Base-by-base conservation (phyloP, 805 yeast species). In the Candida gorgasii region DNA sequence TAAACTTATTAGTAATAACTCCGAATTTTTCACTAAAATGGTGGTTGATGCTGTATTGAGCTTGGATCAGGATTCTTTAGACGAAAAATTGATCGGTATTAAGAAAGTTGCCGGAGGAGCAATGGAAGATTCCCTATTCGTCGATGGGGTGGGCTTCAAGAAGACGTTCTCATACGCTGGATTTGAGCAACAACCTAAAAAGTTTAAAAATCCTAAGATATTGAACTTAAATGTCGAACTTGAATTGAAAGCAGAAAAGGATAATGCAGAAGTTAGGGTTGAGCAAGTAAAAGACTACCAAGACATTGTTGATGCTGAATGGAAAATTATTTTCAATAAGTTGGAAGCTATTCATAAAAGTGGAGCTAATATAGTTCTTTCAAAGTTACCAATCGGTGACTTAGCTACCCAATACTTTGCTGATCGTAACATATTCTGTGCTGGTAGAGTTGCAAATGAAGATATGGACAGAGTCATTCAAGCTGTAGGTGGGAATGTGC, bases 351-450 rank as follows among this genome's bases (percentile, higher is more conserved):
- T 93, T 51, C 84, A 80, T 54, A 76, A 74, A 18, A 76, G 95
- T 3, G 98, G 98, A 18, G 97, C 97, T 24, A 83, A 88, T 59
- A 88, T 93, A 43, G 96, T 93, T 31, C 78, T 93, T 47, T 90
- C 97, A 13, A 89, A 89, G 62, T 75, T 93, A 55, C 99, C 99
- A 43, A 93, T 93, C 60, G 99, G 99, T 50, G 99, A 93, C 67
- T 76, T 93, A 62, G 99, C 99, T n/a, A 93, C 99, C 7, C 99
- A 93, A 69, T 93, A 77, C 67, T 93, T 93, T 65, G 99, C 99
- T 26, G 99, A 93, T 65, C 78, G 98, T 62, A 80, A 86, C 60
- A 85, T 93, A 40, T 93, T 93, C 69, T 93, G 99, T 72, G 99
- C 99, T 11, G 99, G 99, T 46, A 79, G 99, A 63, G 97, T 93